Percentiles rank a stretch among this genome's conserved stretches.
Evolutionary conservation across 495 filamentous ascomycete species (phyloP).

Genomic region (Rhypophila decipiens): DNA sequence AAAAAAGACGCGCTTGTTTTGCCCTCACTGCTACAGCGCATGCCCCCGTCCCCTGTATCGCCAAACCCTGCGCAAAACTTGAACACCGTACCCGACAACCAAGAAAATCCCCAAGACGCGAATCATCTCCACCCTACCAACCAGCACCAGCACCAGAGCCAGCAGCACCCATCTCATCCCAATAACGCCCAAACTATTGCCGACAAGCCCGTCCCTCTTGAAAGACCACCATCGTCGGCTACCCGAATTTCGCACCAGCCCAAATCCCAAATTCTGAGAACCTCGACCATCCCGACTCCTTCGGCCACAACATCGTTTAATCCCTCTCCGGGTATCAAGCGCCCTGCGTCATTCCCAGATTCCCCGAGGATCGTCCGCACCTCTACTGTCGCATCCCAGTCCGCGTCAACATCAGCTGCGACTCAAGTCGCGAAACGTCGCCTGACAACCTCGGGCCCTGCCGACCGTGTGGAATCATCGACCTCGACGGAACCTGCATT

Average conservation of each 20-base stretch:
- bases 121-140: slow-evolving; percentile 16
- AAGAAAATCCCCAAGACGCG: slow-evolving; percentile 11
- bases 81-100: slow-evolving; percentile 11
- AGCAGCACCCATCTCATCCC: slow-evolving; percentile 13
- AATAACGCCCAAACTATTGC: slow-evolving; percentile 14
- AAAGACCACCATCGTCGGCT: slow-evolving; percentile 16
- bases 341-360: slow-evolving; percentile 36
- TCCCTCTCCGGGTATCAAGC: slow-evolving; percentile 21
- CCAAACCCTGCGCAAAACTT: slow-evolving; percentile 15
- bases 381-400: slow-evolving; percentile 13
- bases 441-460: slow-evolving; percentile 13
- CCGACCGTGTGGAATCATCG: slow-evolving; percentile 6
- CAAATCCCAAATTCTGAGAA: slow-evolving; percentile 27
- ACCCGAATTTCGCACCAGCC: slow-evolving; percentile 4
- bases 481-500: slow-evolving; percentile 2
- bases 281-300: slow-evolving; percentile 32
- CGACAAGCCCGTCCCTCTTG: slow-evolving; percentile 15
- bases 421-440: slow-evolving; percentile 19
- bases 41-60: slow-evolving; percentile 36
- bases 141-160: slow-evolving; percentile 20
- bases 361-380: slow-evolving; percentile 14
- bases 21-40: slow-evolving; percentile 32
- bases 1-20: slow-evolving; percentile 33
- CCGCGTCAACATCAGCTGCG: slow-evolving; percentile 15
- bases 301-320: slow-evolving; percentile 15